A percentile compares a stretch with the other conserved stretches of the same genome.
These are phyloP conservation scores for Paracoccidioides lutzii DNA, from an alignment of 2,329 filamentous ascomycete genomes.

Conservation along the genomic window DNA sequence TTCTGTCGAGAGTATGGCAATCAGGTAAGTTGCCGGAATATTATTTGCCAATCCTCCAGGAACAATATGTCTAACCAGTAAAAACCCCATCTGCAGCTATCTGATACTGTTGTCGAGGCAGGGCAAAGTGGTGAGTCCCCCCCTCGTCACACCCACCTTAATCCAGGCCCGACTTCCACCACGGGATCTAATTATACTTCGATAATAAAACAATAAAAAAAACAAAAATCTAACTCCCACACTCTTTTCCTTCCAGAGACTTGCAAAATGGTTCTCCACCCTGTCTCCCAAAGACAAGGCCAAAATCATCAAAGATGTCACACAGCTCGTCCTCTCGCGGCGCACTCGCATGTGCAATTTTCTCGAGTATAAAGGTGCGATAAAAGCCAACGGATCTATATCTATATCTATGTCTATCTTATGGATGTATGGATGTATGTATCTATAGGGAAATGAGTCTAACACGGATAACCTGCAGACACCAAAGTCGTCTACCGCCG, in stretches of 20 bases:
- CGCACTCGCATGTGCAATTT: conserved; percentile 99
- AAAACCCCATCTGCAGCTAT: conserved; percentile 49
- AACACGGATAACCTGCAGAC: conserved; percentile 42
- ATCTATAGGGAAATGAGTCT: too few species aligned
- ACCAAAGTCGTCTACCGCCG: conserved; percentile 97
- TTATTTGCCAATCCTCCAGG: background rate
- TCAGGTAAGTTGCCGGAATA: conserved; percentile 34
- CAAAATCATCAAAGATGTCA: conserved; percentile 99
- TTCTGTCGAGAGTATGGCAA: conserved; percentile 34
- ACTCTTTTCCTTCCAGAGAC: conserved; percentile 48
- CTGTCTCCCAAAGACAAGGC: conserved; percentile 96
- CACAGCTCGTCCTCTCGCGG: conserved; percentile 88
- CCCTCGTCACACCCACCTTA: conserved; percentile 29
- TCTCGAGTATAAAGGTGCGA: conserved; percentile 88
- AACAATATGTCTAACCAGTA: background rate
- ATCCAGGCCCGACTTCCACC: conserved; percentile 20
- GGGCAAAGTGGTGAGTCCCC: conserved; percentile 83
- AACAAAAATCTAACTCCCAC: too few species aligned
- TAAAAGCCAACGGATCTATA: background rate
- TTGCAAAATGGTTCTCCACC: conserved; percentile 99
- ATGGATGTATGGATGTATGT: background rate
- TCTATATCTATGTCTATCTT: conserved; percentile 10
- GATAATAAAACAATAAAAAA: conserved; percentile 1
- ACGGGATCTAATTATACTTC: background rate
- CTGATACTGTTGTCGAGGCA: conserved; percentile 93